Conservation (phyloP, 176 grass and related monocot genomes). For the Carex kokanica region DNA sequence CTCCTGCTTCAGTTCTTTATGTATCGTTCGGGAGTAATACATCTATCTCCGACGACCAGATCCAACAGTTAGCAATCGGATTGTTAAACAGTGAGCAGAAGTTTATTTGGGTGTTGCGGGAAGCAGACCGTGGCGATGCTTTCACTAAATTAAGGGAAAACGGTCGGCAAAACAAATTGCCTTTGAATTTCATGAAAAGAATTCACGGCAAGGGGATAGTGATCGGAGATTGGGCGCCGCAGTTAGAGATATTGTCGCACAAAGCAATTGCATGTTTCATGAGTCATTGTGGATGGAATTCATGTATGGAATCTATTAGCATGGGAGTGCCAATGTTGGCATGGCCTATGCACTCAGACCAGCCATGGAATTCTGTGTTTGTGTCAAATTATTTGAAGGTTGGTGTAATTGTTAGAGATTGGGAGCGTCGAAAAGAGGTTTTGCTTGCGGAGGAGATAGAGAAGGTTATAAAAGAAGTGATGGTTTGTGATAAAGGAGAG, state of each 20-base stretch:
- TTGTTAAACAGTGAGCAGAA: slow-evolving; percentile 32
- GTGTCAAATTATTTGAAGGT: slow-evolving; percentile 17
- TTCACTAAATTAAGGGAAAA: neutral
- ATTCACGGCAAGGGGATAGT: slow-evolving; percentile 35
- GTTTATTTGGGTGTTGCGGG: slow-evolving; percentile 69
- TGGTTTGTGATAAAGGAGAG: slow-evolving; percentile 33
- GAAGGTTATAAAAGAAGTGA: slow-evolving; percentile 28
- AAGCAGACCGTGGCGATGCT: slow-evolving; percentile 36
- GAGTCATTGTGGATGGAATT: slow-evolving; percentile 92
- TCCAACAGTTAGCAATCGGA: slow-evolving; percentile 42
- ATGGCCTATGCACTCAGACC: slow-evolving; percentile 80
- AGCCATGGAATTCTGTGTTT: slow-evolving; percentile 40
- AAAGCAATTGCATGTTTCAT: slow-evolving; percentile 54
- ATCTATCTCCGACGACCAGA: slow-evolving; percentile 34
- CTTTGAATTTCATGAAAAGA: neutral
- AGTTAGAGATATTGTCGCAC: slow-evolving; percentile 62
- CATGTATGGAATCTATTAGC: slow-evolving; percentile 60
- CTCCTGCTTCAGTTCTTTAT: slow-evolving; percentile 52
- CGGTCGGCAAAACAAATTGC: neutral
- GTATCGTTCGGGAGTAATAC: slow-evolving; percentile 61
- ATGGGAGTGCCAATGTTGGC: slow-evolving; percentile 53
- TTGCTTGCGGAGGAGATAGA: slow-evolving; percentile 25
- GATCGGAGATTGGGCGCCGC: slow-evolving; percentile 70
- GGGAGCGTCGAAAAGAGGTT: slow-evolving; percentile 29
- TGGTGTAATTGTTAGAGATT: slow-evolving; percentile 36